These are phyloP conservation scores for Chamaecyparis obtusa DNA, from an alignment of 75 land plant species.

Conservation along the genomic window DNA sequence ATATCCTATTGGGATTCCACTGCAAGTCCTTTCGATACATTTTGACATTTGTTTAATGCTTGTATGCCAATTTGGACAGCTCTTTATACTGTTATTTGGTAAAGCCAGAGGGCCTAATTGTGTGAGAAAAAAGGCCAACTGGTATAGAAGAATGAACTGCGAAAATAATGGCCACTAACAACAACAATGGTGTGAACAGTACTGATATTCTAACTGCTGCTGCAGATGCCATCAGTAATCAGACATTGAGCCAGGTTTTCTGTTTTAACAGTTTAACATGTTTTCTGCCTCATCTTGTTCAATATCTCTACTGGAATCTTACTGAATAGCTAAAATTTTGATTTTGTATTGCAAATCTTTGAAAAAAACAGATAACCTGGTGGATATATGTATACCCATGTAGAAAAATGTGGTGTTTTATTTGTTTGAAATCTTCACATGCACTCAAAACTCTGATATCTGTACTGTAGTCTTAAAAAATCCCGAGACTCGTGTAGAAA, in stretches of 20 bases:
- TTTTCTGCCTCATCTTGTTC: not conserved
- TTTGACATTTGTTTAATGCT: not conserved
- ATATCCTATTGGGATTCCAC: not conserved
- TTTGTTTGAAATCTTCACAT: not conserved
- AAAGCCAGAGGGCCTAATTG: not conserved
- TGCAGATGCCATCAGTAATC: conserved; percentile 3
- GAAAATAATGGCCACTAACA: not conserved
- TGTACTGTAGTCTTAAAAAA: not conserved
- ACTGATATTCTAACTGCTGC: not conserved
- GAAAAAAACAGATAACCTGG: not conserved
- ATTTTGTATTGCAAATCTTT: not conserved
- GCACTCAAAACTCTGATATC: not conserved
- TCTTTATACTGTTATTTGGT: not conserved
- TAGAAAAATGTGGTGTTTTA: not conserved
- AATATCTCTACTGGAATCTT: not conserved
- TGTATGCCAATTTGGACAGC: not conserved
- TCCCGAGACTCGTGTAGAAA: not conserved
- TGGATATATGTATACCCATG: not conserved
- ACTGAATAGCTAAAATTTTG: not conserved
- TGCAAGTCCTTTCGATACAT: not conserved
- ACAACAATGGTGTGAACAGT: conserved; percentile 7
- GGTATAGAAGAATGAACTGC: not conserved
- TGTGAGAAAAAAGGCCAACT: not conserved
- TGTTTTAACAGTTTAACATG: not conserved
- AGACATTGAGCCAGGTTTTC: not conserved